These are phyloP conservation scores for Pseudogymnoascus sp. DNA, from an alignment of 2,329 filamentous ascomycete genomes.

Conservation along the genomic window DNA sequence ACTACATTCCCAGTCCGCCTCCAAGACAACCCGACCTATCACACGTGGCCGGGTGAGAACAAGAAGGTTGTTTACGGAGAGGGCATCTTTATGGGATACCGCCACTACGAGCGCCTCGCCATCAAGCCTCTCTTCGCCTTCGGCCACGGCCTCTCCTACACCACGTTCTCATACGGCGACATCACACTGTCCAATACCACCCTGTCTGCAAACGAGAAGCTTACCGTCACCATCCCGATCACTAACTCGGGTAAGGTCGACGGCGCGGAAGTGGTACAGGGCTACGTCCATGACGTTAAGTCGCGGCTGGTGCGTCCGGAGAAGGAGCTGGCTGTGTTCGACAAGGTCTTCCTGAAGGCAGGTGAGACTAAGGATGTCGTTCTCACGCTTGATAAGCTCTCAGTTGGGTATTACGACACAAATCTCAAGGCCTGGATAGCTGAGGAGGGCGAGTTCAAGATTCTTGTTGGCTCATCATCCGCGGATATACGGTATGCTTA, in stretches of 20 bases:
- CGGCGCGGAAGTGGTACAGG: slow-evolving; percentile 58
- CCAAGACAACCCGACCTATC: slow-evolving; percentile 60
- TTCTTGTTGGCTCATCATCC: slow-evolving; percentile 53
- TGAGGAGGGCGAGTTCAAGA: slow-evolving; percentile 53
- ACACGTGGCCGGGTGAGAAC: slow-evolving; percentile 67
- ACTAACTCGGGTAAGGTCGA: slow-evolving; percentile 49
- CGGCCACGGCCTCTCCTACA: slow-evolving; percentile 67
- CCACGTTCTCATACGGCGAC: slow-evolving; percentile 54
- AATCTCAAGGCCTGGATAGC: slow-evolving; percentile 52
- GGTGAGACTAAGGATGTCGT: slow-evolving; percentile 38
- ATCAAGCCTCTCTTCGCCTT: slow-evolving; percentile 60
- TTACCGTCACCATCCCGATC: slow-evolving; percentile 37
- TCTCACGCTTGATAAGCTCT: slow-evolving; percentile 38
- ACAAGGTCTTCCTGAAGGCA: slow-evolving; percentile 50
- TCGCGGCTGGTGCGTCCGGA: slow-evolving; percentile 55
- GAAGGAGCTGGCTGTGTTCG: slow-evolving; percentile 63
- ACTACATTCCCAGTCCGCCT: slow-evolving; percentile 56
- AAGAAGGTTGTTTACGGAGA: slow-evolving; percentile 61
- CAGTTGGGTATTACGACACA: slow-evolving; percentile 53
- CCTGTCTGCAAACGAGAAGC: slow-evolving; percentile 32
- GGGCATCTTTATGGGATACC: slow-evolving; percentile 64
- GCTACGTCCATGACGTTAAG: slow-evolving; percentile 56
- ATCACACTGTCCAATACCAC: slow-evolving; percentile 40
- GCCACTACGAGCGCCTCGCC: slow-evolving; percentile 57
- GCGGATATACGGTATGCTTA: slow-evolving; percentile 51